Evolutionary conservation across 129 eudicot genomes (phyloP).

Genomic region (Tagetes erecta): DNA sequence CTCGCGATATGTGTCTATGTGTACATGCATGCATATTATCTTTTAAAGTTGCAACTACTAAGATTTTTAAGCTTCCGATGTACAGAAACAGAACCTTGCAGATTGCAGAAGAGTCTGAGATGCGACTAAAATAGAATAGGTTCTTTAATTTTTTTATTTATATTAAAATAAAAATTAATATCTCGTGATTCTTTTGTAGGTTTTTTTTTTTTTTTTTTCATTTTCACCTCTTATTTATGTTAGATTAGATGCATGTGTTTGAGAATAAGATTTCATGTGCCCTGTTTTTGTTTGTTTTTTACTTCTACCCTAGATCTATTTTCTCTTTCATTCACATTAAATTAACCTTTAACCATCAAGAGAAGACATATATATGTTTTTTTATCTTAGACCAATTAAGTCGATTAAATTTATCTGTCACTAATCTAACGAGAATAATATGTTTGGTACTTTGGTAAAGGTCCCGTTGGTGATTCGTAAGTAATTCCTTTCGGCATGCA

Average conservation of each 20-base stretch:
- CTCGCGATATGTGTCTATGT: background rate
- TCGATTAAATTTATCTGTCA: background rate
- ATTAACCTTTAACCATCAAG: background rate
- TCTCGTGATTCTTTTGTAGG: slow-evolving; percentile 59
- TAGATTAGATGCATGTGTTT: slow-evolving; percentile 46
- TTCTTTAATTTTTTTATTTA: slow-evolving; percentile 16
- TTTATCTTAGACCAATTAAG: background rate
- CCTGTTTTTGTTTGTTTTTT: slow-evolving; percentile 22
- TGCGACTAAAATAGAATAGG: slow-evolving; percentile 66
- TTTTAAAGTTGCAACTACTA: slow-evolving; percentile 17
- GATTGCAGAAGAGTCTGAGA: slow-evolving; percentile 38
- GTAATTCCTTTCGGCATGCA: no score
- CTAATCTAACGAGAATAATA: no score
- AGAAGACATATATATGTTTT: background rate
- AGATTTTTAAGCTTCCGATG: slow-evolving; percentile 30
- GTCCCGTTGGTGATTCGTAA: no score
- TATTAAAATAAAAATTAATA: slow-evolving; percentile 2
- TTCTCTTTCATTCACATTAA: slow-evolving; percentile 16
- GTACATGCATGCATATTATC: slow-evolving; percentile 11
- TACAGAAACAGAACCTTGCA: slow-evolving; percentile 29
- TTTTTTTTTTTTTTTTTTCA: slow-evolving; percentile 29
- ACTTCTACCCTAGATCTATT: slow-evolving; percentile 12
- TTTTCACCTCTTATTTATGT: slow-evolving; percentile 29
- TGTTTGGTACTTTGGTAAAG: no score
- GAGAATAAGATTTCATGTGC: slow-evolving; percentile 59